Base-by-base conservation (phyloP, 768 basidiomycete genomes). In the Tulasnella sp. region DNA sequence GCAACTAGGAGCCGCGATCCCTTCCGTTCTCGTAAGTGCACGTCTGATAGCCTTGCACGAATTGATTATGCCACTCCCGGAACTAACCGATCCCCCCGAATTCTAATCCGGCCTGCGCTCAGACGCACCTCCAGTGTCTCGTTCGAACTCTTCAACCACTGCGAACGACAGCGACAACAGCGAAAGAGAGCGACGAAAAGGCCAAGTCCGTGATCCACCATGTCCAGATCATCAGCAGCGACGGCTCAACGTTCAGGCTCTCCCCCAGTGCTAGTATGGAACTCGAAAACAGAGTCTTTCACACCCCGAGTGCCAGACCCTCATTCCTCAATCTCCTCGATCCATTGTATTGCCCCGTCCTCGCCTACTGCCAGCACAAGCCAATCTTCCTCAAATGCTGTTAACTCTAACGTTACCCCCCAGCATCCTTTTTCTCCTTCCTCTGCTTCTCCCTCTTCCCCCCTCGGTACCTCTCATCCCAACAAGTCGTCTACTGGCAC, bases 231-330 rank as follows among this genome's bases (percentile, higher is more conserved):
- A 37, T 25, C 34, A 37, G 42, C 42, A 29, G 34, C 72, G 36
- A 22, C 52, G 37, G 52, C 34, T 37, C 37, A 11, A 12, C 73
- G 42, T 58, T 58, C 73, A 49, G 31, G 42, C 52, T 40, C 75
- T 22, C 58, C 75, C 40, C 14, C 40, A 37, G 75, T 76, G 25
- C 39, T 76, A 29, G n/a, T 76, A 29, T 76, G 75, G 75, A 67
- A 76, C 37, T 40, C 75, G 40, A 31, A 37, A 25, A 69, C 67
- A 19, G 75, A 76, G 75, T 45, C 64, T 19, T 76, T 76, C 45
- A 36, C 67, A 25, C 75, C 64, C 34, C 58, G 34, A 15, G 40
- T 58, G 25, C 42, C 52, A 31, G 73, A 74, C 45, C 52, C 73
- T 37, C 73, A 74, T 37, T 74, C 73, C 34, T 74, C 58, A 64